phyloP scores from a whole-genome alignment of 495 filamentous ascomycete species.

The Friedmanniomyces endolithicus region DNA sequence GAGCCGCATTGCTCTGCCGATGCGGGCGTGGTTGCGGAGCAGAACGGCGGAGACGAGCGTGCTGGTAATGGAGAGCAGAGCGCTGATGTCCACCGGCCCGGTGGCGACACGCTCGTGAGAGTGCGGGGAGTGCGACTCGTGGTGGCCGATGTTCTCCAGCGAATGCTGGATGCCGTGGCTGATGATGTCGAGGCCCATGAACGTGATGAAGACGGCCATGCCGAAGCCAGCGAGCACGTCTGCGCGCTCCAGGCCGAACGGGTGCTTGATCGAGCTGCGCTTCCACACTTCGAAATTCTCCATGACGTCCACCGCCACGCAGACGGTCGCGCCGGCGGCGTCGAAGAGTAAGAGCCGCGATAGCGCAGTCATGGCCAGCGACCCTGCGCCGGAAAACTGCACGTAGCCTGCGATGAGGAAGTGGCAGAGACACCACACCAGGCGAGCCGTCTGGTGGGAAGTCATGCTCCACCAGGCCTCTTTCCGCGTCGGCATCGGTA shows the following conservation, averaged over 20 bases:
- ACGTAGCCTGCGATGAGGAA: slow-evolving; percentile 67
- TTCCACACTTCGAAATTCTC: slow-evolving; percentile 98
- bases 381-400: slow-evolving; percentile 71
- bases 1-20: slow-evolving; percentile 71
- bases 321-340: slow-evolving; percentile 82
- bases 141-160: slow-evolving; percentile 48
- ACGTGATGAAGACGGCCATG: slow-evolving; percentile 85
- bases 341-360: slow-evolving; percentile 92
- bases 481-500: slow-evolving; percentile 80
- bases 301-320: slow-evolving; percentile 81
- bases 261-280: slow-evolving; percentile 79
- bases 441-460: slow-evolving; percentile 63
- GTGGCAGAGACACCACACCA: slow-evolving; percentile 86
- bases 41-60: slow-evolving; percentile 78
- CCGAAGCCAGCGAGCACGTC: slow-evolving; percentile 96
- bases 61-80: slow-evolving; percentile 72
- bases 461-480: slow-evolving; percentile 82
- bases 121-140: slow-evolving; percentile 59
- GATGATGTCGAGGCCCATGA: slow-evolving; percentile 91
- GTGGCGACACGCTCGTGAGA: slow-evolving; percentile 55
- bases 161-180: slow-evolving; percentile 85
- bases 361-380: slow-evolving; percentile 82
- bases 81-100: slow-evolving; percentile 68
- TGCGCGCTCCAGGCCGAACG: slow-evolving; percentile 81
- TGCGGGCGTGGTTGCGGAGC: slow-evolving; percentile 84